These are phyloP conservation scores for Rhazya stricta DNA, from an alignment of 257 asterid species.

Conservation along the genomic window DNA sequence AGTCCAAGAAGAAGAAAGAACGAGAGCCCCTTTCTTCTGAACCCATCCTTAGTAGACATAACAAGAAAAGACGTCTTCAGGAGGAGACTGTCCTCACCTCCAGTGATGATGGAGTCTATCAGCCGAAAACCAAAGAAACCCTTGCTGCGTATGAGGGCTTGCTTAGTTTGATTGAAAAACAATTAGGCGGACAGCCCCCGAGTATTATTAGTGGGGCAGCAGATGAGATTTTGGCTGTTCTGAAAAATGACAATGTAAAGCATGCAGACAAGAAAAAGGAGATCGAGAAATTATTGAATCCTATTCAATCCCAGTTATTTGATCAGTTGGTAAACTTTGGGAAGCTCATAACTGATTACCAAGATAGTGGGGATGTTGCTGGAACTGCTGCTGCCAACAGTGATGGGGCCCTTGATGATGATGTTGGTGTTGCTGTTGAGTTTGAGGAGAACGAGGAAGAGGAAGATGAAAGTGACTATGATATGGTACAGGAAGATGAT, in stretches of 20 bases:
- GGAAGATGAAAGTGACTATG: conserved; percentile 41
- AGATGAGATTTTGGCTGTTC: conserved; percentile 39
- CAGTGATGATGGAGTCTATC: conserved; percentile 37
- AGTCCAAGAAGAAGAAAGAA: conserved; percentile 38
- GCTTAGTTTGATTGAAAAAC: conserved; percentile 37
- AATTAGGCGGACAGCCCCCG: conserved; percentile 41
- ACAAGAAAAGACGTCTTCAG: conserved; percentile 33
- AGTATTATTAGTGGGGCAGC: conserved; percentile 43
- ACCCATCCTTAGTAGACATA: conserved; percentile 19
- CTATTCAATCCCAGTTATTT: conserved; percentile 23
- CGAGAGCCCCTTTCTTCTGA: conserved; percentile 26
- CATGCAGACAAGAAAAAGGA: conserved; percentile 35
- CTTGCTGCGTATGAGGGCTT: conserved; percentile 42
- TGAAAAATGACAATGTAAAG: conserved; percentile 29
- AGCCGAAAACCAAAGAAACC: conserved; percentile 40
- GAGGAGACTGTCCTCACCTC: conserved; percentile 35
- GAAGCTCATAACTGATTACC: conserved; percentile 32
- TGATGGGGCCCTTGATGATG: conserved; percentile 33
- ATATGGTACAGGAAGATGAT: conserved; percentile 34
- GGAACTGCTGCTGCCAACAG: conserved; percentile 24
- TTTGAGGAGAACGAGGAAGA: conserved; percentile 48
- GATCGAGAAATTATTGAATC: conserved; percentile 36
- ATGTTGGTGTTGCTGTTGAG: conserved; percentile 47
- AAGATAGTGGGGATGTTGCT: conserved; percentile 28
- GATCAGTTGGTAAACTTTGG: conserved; percentile 30